Evolutionary conservation across 805 yeast species (phyloP).

Genomic region (Sugiyamaella americana): DNA sequence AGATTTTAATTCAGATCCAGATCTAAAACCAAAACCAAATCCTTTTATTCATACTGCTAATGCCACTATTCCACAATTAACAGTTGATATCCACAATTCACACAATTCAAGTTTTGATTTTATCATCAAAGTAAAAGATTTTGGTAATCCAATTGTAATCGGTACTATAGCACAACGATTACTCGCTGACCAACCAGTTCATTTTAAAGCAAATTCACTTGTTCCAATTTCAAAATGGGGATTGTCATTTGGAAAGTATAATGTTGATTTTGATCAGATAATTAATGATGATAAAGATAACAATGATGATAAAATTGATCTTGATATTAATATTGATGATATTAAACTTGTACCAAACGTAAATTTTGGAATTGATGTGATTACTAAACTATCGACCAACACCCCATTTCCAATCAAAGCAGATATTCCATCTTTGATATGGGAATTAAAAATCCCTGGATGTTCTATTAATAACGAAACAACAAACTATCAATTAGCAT

Average conservation of each 20-base stretch:
- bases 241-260: constrained; percentile 13
- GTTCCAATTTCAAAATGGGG: constrained; percentile 15
- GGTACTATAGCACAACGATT: constrained; percentile 15
- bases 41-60: constrained; percentile 11
- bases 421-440: constrained; percentile 24
- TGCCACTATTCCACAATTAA: constrained; percentile 17
- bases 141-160: constrained; percentile 17
- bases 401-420: constrained; percentile 15
- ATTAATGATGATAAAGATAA: constrained; percentile 9
- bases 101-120: constrained; percentile 11
- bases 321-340: background rate
- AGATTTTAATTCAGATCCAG: background rate
- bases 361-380: background rate
- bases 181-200: constrained; percentile 12
- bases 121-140: constrained; percentile 16
- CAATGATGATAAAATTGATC: background rate
- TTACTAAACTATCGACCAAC: background rate
- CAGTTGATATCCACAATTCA: constrained; percentile 9
- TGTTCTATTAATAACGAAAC: constrained; percentile 16
- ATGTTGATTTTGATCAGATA: constrained; percentile 12
- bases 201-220: constrained; percentile 12
- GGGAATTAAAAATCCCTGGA: constrained; percentile 28
- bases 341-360: background rate
- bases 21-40: background rate
- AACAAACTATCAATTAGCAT: background rate